A percentile compares a stretch with the other conserved stretches of the same genome.
Evolutionary conservation across 139 green algal genomes (phyloP).

Genomic region (Zygnema circumcarinatum): DNA sequence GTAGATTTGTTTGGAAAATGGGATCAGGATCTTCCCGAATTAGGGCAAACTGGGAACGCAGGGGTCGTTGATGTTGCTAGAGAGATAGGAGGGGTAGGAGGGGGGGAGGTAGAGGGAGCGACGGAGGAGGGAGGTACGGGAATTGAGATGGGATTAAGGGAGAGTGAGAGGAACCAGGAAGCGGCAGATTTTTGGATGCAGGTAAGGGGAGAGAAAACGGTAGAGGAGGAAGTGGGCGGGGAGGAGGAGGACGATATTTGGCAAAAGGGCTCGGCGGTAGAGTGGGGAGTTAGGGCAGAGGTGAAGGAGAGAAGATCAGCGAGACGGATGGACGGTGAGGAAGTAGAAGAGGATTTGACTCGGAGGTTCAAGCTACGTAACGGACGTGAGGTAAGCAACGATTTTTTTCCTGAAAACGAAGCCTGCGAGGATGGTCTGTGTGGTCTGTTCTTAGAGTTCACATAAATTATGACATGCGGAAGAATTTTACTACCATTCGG

Average conservation of each 20-base stretch:
- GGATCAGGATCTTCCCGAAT: background rate
- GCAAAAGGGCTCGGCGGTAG: constrained; percentile 1
- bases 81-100: background rate
- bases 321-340: constrained; percentile 3
- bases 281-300: background rate
- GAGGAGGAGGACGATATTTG: background rate
- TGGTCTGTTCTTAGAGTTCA: too few species aligned
- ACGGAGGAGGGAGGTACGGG: background rate
- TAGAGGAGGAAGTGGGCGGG: background rate
- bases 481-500: too few species aligned
- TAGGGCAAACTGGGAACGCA: background rate
- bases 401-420: background rate
- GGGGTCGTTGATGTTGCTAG: background rate
- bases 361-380: constrained; percentile 36
- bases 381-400: constrained; percentile 22
- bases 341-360: constrained; percentile 35
- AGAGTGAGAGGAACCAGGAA: background rate
- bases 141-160: background rate
- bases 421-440: too few species aligned
- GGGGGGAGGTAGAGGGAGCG: background rate
- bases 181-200: background rate
- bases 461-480: too few species aligned
- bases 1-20: background rate
- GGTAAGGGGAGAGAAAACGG: background rate
- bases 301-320: background rate